Percentiles rank a stretch among this genome's conserved stretches.
phyloP scores from a whole-genome alignment of 1,284 basidiomycete species.

The Boletus semigastroideus region DNA sequence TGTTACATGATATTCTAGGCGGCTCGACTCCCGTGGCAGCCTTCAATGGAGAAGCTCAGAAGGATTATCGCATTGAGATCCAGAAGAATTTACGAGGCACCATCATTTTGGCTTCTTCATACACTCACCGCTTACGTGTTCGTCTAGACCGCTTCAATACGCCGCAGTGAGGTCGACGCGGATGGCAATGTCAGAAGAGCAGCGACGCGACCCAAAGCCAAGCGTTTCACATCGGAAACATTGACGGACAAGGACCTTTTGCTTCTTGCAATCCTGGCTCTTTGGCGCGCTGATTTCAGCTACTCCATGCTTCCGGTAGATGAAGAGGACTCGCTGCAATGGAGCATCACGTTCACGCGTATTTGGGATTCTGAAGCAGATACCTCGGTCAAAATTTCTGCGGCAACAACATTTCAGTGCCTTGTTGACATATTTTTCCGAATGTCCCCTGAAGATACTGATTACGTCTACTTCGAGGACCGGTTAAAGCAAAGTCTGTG shows the following conservation, averaged over 20 bases:
- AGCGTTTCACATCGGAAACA: slow-evolving; percentile 55
- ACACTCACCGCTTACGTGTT: slow-evolving; percentile 8
- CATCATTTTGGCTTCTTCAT: slow-evolving; percentile 10
- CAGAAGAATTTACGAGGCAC: slow-evolving; percentile 56
- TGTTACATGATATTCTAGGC: slow-evolving; percentile 39
- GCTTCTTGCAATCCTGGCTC: slow-evolving; percentile 59
- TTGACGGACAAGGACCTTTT: slow-evolving; percentile 66
- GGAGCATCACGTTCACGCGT: slow-evolving; percentile 46
- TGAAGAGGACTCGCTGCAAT: slow-evolving; percentile 41
- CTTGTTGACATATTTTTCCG: slow-evolving; percentile 47
- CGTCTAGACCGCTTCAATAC: slow-evolving; percentile 45
- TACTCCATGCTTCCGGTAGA: slow-evolving; percentile 44
- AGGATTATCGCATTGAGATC: slow-evolving; percentile 47
- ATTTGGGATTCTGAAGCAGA: slow-evolving; percentile 65
- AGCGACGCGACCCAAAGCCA: slow-evolving; percentile 58
- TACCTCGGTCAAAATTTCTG: slow-evolving; percentile 61
- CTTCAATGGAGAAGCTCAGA: slow-evolving; percentile 47
- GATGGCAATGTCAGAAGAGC: slow-evolving; percentile 54
- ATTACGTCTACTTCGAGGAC: slow-evolving; percentile 32
- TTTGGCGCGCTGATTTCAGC: slow-evolving; percentile 59
- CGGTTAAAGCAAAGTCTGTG: slow-evolving; percentile 39
- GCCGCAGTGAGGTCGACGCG: slow-evolving; percentile 56
- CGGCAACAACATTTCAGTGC: slow-evolving; percentile 47
- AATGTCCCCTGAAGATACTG: slow-evolving; percentile 40
- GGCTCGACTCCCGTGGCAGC: slow-evolving; percentile 58